These are phyloP conservation scores for Botrytis squamosa DNA, from an alignment of 2,329 filamentous ascomycete species.

Conservation along the genomic window DNA sequence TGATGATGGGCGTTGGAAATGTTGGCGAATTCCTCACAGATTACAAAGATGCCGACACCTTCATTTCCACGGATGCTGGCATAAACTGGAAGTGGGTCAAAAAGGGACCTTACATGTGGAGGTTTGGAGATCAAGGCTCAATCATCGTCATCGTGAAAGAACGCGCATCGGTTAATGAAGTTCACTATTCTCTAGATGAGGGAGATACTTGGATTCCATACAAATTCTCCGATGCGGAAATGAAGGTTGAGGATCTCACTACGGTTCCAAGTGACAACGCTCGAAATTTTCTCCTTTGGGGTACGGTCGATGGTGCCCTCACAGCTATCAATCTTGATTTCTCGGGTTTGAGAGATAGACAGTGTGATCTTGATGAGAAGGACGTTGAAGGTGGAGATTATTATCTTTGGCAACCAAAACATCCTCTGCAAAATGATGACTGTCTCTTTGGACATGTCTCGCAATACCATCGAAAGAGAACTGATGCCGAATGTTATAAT, in stretches of 20 bases:
- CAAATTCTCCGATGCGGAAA: conserved; percentile 68
- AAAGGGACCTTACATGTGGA: conserved; percentile 88
- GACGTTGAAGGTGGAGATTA: conserved; percentile 68
- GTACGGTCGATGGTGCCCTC: conserved; percentile 54
- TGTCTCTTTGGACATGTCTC: conserved; percentile 92
- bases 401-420: conserved; percentile 80
- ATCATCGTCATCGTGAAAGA: conserved; percentile 85
- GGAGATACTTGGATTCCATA: conserved; percentile 77
- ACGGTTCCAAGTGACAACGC: conserved; percentile 88
- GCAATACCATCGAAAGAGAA: conserved; percentile 86
- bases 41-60: conserved; percentile 70
- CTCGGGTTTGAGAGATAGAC: conserved; percentile 68
- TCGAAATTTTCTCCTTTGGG: conserved; percentile 91
- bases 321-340: conserved; percentile 88
- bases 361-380: conserved; percentile 68
- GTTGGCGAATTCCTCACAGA: conserved; percentile 59
- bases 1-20: conserved; percentile 91
- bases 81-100: conserved; percentile 82
- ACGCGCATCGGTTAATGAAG: conserved; percentile 61
- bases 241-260: conserved; percentile 76
- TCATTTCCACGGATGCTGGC: conserved; percentile 88
- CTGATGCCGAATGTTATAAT: conserved; percentile 78
- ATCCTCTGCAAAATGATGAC: conserved; percentile 73
- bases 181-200: conserved; percentile 79
- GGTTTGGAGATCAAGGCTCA: conserved; percentile 92